phyloP scores from a whole-genome alignment of 2,329 filamentous ascomycete genomes.

The Botrytis elliptica region DNA sequence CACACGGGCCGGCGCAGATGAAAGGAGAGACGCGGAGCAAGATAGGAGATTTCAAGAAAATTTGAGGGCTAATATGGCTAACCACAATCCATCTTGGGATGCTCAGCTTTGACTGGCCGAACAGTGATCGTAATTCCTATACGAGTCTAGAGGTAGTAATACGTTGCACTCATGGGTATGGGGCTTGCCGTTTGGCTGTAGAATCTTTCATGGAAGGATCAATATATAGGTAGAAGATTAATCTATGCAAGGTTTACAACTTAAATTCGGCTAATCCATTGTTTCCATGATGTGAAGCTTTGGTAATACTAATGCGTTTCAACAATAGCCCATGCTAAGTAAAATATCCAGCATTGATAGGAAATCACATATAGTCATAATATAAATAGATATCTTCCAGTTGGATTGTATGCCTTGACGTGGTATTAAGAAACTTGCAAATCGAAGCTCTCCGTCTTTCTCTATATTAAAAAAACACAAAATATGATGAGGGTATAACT shows the following conservation, averaged over 20 bases:
- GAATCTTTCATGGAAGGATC: neutral
- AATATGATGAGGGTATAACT: neutral
- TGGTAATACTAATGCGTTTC: neutral
- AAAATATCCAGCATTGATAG: too few species aligned
- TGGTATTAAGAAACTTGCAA: neutral
- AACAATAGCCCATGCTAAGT: neutral
- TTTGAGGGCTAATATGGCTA: neutral
- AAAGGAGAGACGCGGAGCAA: neutral
- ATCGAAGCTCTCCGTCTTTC: neutral
- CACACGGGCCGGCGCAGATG: neutral
- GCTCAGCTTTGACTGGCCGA: neutral
- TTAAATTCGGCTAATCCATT: neutral
- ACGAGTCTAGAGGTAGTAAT: neutral
- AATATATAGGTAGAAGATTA: neutral
- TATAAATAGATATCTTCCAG: too few species aligned
- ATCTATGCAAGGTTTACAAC: neutral
- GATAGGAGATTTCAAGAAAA: neutral
- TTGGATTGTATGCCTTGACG: too few species aligned
- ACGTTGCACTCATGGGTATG: neutral
- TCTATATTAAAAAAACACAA: neutral
- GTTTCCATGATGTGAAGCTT: neutral
- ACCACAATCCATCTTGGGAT: neutral
- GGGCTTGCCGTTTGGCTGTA: neutral
- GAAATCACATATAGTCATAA: too few species aligned
- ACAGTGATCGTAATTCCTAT: accelerated